Percentiles rank a stretch among this genome's conserved stretches.
phyloP scores from a whole-genome alignment of 2,329 filamentous ascomycete species.

The Diaporthe citriasiana region DNA sequence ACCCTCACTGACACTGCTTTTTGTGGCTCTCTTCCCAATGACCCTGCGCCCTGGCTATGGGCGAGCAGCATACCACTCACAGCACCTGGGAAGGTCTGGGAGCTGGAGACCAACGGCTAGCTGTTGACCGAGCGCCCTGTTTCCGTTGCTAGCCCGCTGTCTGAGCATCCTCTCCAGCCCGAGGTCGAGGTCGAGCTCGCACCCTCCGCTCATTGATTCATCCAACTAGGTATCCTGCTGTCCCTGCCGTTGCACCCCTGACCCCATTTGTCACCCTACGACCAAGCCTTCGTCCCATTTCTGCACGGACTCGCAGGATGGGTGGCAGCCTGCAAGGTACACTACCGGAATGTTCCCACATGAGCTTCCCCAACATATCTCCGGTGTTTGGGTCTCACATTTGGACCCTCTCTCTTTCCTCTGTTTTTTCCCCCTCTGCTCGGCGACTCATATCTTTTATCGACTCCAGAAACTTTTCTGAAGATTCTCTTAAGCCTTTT shows the following conservation, averaged over 20 bases:
- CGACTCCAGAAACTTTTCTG: neutral
- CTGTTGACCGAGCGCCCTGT: neutral
- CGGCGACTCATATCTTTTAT: neutral
- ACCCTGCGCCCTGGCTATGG: conserved; percentile 3
- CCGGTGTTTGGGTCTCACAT: conserved; percentile 24
- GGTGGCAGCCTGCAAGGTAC: conserved; percentile 15
- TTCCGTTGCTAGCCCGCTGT: conserved; percentile 18
- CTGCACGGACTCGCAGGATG: conserved; percentile 6
- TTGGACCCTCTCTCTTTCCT: neutral
- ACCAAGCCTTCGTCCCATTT: conserved; percentile 19
- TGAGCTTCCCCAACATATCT: conserved; percentile 28
- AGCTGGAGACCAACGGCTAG: neutral
- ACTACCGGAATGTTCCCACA: conserved; percentile 27
- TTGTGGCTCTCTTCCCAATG: conserved; percentile 6
- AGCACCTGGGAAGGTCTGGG: neutral
- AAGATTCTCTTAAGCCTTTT: neutral
- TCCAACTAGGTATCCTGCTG: neutral
- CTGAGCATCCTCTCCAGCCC: conserved; percentile 26
- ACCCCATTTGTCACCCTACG: conserved; percentile 19
- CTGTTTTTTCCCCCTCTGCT: neutral
- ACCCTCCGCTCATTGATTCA: conserved; percentile 2
- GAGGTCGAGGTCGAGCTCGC: neutral
- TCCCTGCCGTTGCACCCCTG: neutral
- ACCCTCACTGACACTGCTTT: conserved; percentile 13
- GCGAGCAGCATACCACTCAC: neutral